Conservation (phyloP, 345 rosid species). For the Rhizophora apiculata region DNA sequence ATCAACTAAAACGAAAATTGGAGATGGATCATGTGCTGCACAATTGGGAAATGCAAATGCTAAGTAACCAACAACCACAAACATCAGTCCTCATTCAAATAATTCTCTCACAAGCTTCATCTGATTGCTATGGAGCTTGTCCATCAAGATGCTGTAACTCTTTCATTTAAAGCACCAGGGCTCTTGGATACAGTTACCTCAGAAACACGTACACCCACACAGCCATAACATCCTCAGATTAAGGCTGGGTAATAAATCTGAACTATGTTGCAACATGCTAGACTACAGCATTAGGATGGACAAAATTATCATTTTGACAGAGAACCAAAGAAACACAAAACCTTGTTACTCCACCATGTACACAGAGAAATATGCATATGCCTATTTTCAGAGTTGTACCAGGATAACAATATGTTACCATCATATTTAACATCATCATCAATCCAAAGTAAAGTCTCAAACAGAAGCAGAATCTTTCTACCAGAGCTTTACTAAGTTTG, state of each 20-base stretch:
- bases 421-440: no score
- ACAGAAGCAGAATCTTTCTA: no score
- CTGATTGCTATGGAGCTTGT: background rate
- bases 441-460: no score
- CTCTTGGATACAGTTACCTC: conserved; percentile 32
- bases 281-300: background rate
- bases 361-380: background rate
- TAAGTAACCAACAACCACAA: conserved; percentile 11
- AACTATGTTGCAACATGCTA: background rate
- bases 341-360: background rate
- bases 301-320: background rate
- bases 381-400: background rate
- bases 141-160: conserved; percentile 5
- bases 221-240: background rate
- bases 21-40: conserved; percentile 4
- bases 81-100: conserved; percentile 15
- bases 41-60: conserved; percentile 2
- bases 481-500: no score
- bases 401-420: no score
- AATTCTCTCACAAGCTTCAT: conserved; percentile 18
- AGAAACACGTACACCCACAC: background rate
- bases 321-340: background rate
- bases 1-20: conserved; percentile 2
- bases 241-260: background rate
- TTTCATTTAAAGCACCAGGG: conserved; percentile 20